These are phyloP conservation scores for Lentinus tigrinus DNA, from an alignment of 768 basidiomycete genomes.

Conservation along the genomic window DNA sequence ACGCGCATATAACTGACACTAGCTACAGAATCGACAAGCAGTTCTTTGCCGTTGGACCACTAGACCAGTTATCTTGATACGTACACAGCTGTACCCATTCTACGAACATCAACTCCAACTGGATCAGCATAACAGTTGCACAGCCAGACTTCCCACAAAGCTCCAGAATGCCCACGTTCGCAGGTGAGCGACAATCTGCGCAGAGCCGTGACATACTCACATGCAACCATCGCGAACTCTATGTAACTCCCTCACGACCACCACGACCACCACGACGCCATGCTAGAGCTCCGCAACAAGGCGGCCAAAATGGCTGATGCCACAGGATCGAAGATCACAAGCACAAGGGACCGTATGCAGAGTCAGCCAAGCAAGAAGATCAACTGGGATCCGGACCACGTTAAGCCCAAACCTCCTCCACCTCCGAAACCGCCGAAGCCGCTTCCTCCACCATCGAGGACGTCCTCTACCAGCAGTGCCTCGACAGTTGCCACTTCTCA, in stretches of 20 bases:
- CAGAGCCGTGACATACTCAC: neutral
- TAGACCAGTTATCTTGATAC: no score
- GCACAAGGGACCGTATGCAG: slow-evolving; percentile 53
- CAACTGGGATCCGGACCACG: slow-evolving; percentile 61
- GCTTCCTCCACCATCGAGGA: slow-evolving; percentile 9
- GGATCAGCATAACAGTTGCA: no score
- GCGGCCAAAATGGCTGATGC: slow-evolving; percentile 62
- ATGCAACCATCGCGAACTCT: neutral
- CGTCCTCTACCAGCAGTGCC: neutral
- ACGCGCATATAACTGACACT: no score
- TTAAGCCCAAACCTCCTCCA: slow-evolving; percentile 46
- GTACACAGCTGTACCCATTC: no score
- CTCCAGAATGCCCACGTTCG: slow-evolving; percentile 10
- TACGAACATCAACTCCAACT: no score
- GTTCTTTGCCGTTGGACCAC: no score
- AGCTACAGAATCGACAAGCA: no score
- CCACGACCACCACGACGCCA: neutral
- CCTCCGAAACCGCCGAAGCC: slow-evolving; percentile 10
- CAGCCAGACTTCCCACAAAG: no score
- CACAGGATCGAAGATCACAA: slow-evolving; percentile 48
- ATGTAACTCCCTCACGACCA: neutral
- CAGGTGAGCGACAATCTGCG: slow-evolving; percentile 7
- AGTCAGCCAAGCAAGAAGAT: slow-evolving; percentile 60
- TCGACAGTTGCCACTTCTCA: neutral
- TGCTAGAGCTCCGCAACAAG: slow-evolving; percentile 56